These are phyloP conservation scores for Cruciata laevipes DNA, from an alignment of 257 asterid genomes.

Conservation along the genomic window DNA sequence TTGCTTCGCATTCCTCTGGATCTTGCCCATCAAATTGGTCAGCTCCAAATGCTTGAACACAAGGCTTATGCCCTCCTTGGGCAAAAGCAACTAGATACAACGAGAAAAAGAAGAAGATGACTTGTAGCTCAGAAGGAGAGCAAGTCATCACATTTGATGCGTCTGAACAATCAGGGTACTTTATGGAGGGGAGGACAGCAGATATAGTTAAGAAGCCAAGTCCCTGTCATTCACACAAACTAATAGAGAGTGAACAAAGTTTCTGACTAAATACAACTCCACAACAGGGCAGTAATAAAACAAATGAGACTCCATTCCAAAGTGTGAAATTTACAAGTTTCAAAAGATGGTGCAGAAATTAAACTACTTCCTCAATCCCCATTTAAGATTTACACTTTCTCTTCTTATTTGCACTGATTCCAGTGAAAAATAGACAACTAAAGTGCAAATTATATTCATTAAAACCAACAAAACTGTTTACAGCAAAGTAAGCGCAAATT, in stretches of 20 bases:
- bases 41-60: constrained; percentile 25
- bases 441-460: too few relatives aligned
- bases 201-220: constrained; percentile 15
- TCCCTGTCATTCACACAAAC: constrained; percentile 11
- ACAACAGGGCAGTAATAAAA: too few relatives aligned
- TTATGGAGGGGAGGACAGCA: constrained; percentile 5
- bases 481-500: too few relatives aligned
- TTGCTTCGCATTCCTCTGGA: constrained; percentile 21
- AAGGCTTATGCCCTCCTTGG: constrained; percentile 27
- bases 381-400: neutral
- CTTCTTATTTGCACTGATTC: neutral
- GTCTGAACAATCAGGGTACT: constrained; percentile 2
- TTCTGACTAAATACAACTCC: neutral
- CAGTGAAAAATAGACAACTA: neutral
- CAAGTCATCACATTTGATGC: neutral
- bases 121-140: constrained; percentile 17
- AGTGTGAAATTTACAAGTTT: neutral
- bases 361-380: neutral
- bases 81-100: constrained; percentile 19
- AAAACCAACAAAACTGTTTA: too few relatives aligned
- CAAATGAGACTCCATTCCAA: neutral
- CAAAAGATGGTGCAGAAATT: neutral
- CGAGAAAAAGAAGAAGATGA: constrained; percentile 15
- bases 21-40: constrained; percentile 22
- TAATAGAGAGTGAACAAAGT: neutral